Base-by-base conservation (phyloP, 495 filamentous ascomycete genomes). In the Paragyromitra xinjiangensis region DNA sequence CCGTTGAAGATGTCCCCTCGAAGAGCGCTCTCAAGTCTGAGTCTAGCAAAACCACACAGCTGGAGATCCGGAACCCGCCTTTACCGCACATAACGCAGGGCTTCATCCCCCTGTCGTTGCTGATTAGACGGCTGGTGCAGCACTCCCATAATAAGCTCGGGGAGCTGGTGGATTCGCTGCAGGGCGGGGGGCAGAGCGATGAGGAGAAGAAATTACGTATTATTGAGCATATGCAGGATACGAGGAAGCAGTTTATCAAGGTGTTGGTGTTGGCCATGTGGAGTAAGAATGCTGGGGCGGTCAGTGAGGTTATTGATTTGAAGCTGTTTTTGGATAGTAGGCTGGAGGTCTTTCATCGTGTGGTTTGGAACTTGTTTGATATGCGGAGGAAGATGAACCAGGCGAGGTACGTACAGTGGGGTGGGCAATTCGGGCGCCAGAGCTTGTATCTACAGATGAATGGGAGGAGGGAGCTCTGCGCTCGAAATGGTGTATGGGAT, bases 231-330 rank as follows among this genome's bases (percentile, higher is more conserved):
- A 88, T 91, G 5, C 86, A 91, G 63, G 83, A 85, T 11, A 88
- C 88, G 53, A 85, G 91, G 71, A 89, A 88, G 16, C 90, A 90
- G 71, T 98, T 96, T 85, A 93, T 95, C 81, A 98, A 99, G 84
- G 87, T 93, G 16, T 87, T 97, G 12, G 93, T 98, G 16, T 89
- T 99, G 50, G 89, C 90, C 2, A 90, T 92, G 82, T 99, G 95
- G 95, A 92, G 91, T 82, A 88, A 90, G 77, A 92, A 93, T 79
- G 91, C 90, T 34, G 86, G 87, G 37, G 88, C 91, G 64, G 91
- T 98, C 45, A 91, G 90, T 79, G 91, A 90, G 82, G 85, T 97
- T 45, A 94, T 98, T 78, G 94, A 98, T 84, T 84, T 98, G 63
- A 90, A 91, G 81, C 84, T 85, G 11, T 94, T 94, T 85, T 85